Evolutionary conservation across 192 early-diverging fungal genomes (phyloP).

Genomic region (Mortierella antarctica): DNA sequence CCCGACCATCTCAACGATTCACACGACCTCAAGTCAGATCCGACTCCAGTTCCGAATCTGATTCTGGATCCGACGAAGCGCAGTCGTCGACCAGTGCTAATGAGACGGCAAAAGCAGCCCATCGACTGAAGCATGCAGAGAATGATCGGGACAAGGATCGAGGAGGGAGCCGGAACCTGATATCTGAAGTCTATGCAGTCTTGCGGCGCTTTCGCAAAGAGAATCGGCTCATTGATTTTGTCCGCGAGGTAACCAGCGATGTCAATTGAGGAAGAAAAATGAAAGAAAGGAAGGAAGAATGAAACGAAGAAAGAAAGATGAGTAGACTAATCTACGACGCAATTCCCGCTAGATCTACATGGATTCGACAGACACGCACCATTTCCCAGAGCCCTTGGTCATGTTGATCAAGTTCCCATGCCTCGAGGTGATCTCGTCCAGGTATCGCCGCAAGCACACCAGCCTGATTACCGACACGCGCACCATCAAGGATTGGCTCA

Average conservation of each 20-base stretch:
- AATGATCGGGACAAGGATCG: slow-evolving; percentile 50
- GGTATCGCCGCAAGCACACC: slow-evolving; percentile 54
- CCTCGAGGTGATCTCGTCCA: slow-evolving; percentile 48
- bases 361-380: slow-evolving; percentile 58
- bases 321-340: background rate
- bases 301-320: background rate
- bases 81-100: background rate
- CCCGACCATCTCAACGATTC: no score
- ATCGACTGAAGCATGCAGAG: slow-evolving; percentile 38
- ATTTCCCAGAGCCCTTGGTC: slow-evolving; percentile 58
- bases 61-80: background rate
- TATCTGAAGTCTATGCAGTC: slow-evolving; percentile 58
- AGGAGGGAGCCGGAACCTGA: slow-evolving; percentile 36
- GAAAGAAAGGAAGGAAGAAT: no score
- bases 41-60: slow-evolving; percentile 1
- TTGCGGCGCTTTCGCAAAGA: slow-evolving; percentile 58
- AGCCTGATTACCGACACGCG: slow-evolving; percentile 53
- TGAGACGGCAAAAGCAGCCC: background rate
- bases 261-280: no score
- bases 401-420: slow-evolving; percentile 65
- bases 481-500: slow-evolving; percentile 56
- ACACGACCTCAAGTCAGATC: no score
- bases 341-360: slow-evolving; percentile 51
- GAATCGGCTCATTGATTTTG: slow-evolving; percentile 50
- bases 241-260: slow-evolving; percentile 46